Base-by-base conservation (phyloP, 208 protist genomes). In the Wallacemonas sp. region DNA sequence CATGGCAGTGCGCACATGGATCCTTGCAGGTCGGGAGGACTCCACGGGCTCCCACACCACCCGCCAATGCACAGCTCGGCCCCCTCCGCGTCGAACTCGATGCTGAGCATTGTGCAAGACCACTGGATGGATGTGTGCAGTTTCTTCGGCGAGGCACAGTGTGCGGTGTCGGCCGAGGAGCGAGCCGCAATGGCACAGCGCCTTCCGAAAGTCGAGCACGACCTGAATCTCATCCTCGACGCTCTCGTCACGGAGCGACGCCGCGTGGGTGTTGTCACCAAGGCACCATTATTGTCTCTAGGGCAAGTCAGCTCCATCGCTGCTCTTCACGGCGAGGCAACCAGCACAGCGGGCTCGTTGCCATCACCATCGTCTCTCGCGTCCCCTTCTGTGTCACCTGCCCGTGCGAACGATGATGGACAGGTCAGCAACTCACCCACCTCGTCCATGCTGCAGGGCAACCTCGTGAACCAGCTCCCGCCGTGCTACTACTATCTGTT, bases 401-500 rank as follows among this genome's bases (percentile, higher is more conserved):
- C 65, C 12, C 38, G 62, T 37, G 46, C 36, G 1, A 42, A 34
- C 24, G 54, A 42, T 3, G 65, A 36, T n/a, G n/a, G n/a, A n/a
- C n/a, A n/a, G 32, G 17, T 60, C 19, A 55, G 15, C 29, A 39
- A 57, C 50, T 57, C 50, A 17, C 50, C 50, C 4, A 57, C 50
- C 15, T 33, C 50, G 4, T 57, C 50, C 0, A 12, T 57, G 1
- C 50, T 57, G 50, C 50, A 57, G 8, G 24, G 38, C 15, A 57
- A n/a, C 30, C n/a, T 57, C 30, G 24, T 37, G 13, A 57, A 57
- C 19, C 50, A 57, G 37, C 72, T 86, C 33, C 79, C 83, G n/a
- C 83, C 79, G 19, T 90, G 79, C 66, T 84, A 86, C 39, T 68
- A 61, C 41, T 90, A 77, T 50, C 64, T 86, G 2, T 84, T 79